These are phyloP conservation scores for Dictyostelium intermedium DNA, from an alignment of 78 protist genomes.

Conservation along the genomic window DNA sequence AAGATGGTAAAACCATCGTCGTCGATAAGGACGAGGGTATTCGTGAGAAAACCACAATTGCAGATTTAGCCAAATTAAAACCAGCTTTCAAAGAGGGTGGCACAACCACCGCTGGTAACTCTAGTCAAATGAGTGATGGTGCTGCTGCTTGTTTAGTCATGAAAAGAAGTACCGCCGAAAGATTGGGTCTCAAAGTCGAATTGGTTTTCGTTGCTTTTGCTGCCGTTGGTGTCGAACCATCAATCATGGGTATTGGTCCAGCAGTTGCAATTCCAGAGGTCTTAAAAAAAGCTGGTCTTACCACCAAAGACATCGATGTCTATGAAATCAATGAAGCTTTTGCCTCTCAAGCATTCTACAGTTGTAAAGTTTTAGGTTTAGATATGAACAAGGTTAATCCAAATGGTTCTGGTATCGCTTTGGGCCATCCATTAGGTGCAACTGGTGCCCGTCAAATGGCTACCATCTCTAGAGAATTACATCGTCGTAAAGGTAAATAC, in stretches of 20 bases:
- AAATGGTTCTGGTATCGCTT: slow-evolving; percentile 98
- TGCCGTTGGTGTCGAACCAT: slow-evolving; percentile 87
- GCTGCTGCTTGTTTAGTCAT: slow-evolving; percentile 81
- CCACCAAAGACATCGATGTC: slow-evolving; percentile 91
- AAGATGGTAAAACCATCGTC: slow-evolving; percentile 45
- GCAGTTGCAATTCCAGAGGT: slow-evolving; percentile 92
- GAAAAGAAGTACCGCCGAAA: slow-evolving; percentile 56
- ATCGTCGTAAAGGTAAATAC: slow-evolving; percentile 46
- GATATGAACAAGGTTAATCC: slow-evolving; percentile 91
- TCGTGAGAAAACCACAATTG: slow-evolving; percentile 72
- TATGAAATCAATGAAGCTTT: slow-evolving; percentile 98
- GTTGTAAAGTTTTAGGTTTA: slow-evolving; percentile 57
- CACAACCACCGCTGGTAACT: slow-evolving; percentile 92
- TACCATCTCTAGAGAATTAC: slow-evolving; percentile 60
- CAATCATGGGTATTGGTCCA: slow-evolving; percentile 90
- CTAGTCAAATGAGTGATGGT: slow-evolving; percentile 85
- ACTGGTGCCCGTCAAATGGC: slow-evolving; percentile 85
- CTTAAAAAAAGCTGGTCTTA: slow-evolving; percentile 87
- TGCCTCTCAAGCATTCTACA: slow-evolving; percentile 90
- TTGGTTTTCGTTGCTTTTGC: slow-evolving; percentile 55
- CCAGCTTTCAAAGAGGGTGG: slow-evolving; percentile 86
- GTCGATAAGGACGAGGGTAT: slow-evolving; percentile 81
- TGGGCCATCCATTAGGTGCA: slow-evolving; percentile 99
- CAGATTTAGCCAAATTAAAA: slow-evolving; percentile 61
- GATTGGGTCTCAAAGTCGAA: slow-evolving; percentile 53